Evolutionary conservation across 139 green algal genomes (phyloP), one percentile per base, ranked within the genome.

Genomic region (Mesotaenium endlicherianum): DNA sequence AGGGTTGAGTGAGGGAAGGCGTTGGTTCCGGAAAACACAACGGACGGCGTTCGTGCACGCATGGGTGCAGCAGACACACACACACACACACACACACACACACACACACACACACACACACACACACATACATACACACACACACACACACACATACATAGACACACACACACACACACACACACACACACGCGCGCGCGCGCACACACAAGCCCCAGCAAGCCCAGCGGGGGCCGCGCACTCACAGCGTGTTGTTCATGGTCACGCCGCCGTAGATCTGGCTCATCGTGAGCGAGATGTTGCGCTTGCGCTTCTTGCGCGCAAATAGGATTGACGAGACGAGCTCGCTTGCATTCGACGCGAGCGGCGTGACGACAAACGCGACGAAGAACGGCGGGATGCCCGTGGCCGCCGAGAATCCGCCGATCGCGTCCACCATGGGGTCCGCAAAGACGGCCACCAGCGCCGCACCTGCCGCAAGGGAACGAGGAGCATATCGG

Each of bases 201-300:
- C 30, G 42, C 78, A 40, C 39, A 20, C 26, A 17, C 8, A 57
- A 40, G 55, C 30, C n/a, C 53, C 53, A 64, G 20, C 53, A 64
- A 20, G 20, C 53, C 26, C 20, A 72, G 60, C 5, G 11, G 20
- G 11, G 20, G 60, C 41, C 8, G 6, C 26, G 47, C 3, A 82
- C 75, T 82, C 75, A 91, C 86, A 94, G 34, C 2, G 90, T 93
- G 87, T 94, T 94, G 89, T 94, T 94, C 83, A 94, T 91, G 0
- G 88, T 91, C 2, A 93, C 91, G 1, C 90, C 89, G 40, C 91
- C 91, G 70, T 94, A 94, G 31, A 92, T 88, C 88, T 93, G 91
- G 44, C 53, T 87, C 86, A 89, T 89, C 6, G 91, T 93, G 53
- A 94, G 90, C 1, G 77, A 89, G 43, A 93, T 92, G 75, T 92